Percentiles rank a stretch among this genome's conserved stretches.
phyloP scores from a whole-genome alignment of 2,329 filamentous ascomycete genomes.

The Metarhizium album region DNA sequence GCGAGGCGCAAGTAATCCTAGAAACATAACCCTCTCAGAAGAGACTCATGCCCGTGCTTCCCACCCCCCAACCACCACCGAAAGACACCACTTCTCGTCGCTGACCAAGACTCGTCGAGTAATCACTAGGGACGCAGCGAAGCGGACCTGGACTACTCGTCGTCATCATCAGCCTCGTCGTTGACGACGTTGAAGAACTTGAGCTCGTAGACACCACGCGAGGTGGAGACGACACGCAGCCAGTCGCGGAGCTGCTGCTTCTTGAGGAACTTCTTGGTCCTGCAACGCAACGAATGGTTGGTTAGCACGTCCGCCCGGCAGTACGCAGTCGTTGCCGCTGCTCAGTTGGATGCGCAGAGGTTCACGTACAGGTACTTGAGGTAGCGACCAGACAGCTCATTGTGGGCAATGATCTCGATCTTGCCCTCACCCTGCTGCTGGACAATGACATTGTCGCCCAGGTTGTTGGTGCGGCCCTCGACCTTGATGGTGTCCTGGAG shows the following conservation, averaged over 20 bases:
- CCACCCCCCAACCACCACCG: not conserved
- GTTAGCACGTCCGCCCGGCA: not conserved
- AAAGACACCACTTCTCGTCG: constrained; percentile 1
- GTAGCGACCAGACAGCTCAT: constrained; percentile 96
- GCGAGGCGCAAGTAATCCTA: not conserved
- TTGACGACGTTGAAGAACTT: constrained; percentile 99
- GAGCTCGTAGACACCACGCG: constrained; percentile 97
- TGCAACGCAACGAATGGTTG: constrained; percentile 27
- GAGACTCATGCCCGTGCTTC: not conserved
- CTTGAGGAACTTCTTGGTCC: constrained; percentile 99
- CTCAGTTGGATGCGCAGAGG: too few species aligned
- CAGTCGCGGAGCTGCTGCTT: constrained; percentile 99
- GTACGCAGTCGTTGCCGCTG: too few species aligned
- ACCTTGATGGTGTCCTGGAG: constrained; percentile 99
- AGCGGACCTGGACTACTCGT: constrained; percentile 61
- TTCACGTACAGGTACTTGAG: constrained; percentile 97
- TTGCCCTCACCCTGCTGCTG: constrained; percentile 89
- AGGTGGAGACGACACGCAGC: constrained; percentile 97
- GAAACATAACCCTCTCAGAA: not conserved
- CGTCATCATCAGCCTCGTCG: constrained; percentile 95
- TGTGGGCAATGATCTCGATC: constrained; percentile 95
- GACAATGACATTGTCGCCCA: constrained; percentile 87
- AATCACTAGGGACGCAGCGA: constrained; percentile 2
- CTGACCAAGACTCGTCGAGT: constrained; percentile 2
- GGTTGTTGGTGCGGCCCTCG: constrained; percentile 94